These are phyloP conservation scores for Penicillium flavigenum DNA, from an alignment of 495 filamentous ascomycete species.

Conservation along the genomic window DNA sequence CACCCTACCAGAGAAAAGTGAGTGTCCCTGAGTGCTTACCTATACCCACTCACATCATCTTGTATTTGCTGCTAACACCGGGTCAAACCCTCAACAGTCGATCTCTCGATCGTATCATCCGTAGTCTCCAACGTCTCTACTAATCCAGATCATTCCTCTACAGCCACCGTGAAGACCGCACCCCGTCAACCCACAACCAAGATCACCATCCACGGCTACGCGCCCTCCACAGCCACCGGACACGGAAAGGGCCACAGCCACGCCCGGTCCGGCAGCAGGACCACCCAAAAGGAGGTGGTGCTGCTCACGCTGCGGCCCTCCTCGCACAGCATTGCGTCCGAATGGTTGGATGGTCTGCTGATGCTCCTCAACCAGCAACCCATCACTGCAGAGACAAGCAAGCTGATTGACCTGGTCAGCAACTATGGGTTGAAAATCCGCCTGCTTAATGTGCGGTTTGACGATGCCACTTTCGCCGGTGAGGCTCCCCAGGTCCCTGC, in stretches of 20 bases:
- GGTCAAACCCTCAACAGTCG: conserved; percentile 50
- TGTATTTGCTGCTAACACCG: conserved; percentile 17
- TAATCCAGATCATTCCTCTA: conserved; percentile 46
- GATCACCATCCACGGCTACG: conserved; percentile 85
- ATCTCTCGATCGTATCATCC: conserved; percentile 83
- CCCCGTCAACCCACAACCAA: conserved; percentile 66
- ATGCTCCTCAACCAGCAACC: conserved; percentile 95
- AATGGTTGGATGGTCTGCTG: conserved; percentile 94
- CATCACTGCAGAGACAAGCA: conserved; percentile 93
- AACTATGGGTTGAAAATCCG: conserved; percentile 93
- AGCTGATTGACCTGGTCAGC: conserved; percentile 77
- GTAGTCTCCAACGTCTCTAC: conserved; percentile 90
- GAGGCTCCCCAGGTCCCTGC: conserved; percentile 48
- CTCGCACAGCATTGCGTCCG: conserved; percentile 80
- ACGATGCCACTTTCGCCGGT: conserved; percentile 56
- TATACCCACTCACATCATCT: not conserved
- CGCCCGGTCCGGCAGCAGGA: conserved; percentile 36
- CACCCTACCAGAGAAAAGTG: conserved; percentile 70
- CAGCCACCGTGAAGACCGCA: conserved; percentile 55
- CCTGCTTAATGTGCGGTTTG: conserved; percentile 86
- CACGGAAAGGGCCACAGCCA: conserved; percentile 33
- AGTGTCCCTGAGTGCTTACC: conserved; percentile 21
- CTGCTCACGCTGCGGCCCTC: conserved; percentile 81
- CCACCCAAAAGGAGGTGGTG: conserved; percentile 54
- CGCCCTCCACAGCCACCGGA: conserved; percentile 28